Evolutionary conservation across 352 stramenopile species (phyloP).

Genomic region (Globisporangium alternatum): DNA sequence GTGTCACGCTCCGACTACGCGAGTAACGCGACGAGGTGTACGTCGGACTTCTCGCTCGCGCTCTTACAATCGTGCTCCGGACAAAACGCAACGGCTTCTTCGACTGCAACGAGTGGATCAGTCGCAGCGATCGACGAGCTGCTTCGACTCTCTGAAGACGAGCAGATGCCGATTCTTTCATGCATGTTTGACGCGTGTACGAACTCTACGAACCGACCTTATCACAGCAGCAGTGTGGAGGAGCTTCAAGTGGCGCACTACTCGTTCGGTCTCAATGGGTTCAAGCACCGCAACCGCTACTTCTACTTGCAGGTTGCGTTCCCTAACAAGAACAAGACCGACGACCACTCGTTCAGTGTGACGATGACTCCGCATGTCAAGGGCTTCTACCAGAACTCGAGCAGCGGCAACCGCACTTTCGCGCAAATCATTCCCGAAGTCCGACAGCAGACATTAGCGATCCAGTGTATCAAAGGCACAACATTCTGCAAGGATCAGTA

Average conservation of each 20-base stretch:
- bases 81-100: constrained; percentile 9
- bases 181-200: constrained; percentile 60
- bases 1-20: constrained; percentile 50
- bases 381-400: constrained; percentile 40
- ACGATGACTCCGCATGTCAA: constrained; percentile 54
- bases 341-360: constrained; percentile 40
- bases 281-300: constrained; percentile 54
- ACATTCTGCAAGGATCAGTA: constrained; percentile 40
- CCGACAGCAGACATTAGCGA: constrained; percentile 29
- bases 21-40: constrained; percentile 47
- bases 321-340: constrained; percentile 32
- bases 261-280: constrained; percentile 49
- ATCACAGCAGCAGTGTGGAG: constrained; percentile 23
- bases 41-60: constrained; percentile 42
- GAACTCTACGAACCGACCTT: constrained; percentile 37
- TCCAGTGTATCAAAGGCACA: constrained; percentile 33
- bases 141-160: constrained; percentile 26
- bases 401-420: constrained; percentile 29
- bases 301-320: constrained; percentile 59
- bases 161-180: constrained; percentile 32
- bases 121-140: constrained; percentile 38
- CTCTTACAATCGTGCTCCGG: constrained; percentile 34
- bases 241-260: constrained; percentile 46
- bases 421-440: constrained; percentile 35
- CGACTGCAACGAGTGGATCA: constrained; percentile 23